Evolutionary conservation across 228 moss, liverwort and hornwort genomes (phyloP).

Genomic region (Sphagnum fallax): DNA sequence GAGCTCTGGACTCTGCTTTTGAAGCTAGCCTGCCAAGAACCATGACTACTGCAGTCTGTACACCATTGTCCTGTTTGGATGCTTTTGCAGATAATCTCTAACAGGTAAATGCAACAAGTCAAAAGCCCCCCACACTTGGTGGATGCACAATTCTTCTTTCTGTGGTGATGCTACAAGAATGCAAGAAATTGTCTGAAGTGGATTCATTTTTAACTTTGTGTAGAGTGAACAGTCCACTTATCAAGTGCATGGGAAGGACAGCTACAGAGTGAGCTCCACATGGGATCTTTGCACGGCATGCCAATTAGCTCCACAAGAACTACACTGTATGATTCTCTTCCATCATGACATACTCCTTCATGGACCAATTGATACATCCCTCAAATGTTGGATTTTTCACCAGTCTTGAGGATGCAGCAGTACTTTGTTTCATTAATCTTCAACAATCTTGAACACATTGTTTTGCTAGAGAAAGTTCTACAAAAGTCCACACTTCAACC

Average conservation of each 20-base stretch:
- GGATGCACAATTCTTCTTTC: not conserved
- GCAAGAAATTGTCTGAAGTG: no score
- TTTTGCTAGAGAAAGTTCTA: no score
- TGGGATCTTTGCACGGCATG: no score
- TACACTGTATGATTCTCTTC: no score
- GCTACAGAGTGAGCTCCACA: conserved; percentile 48
- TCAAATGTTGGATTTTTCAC: no score
- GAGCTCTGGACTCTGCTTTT: not conserved
- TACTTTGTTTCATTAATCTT: no score
- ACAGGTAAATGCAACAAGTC: conserved; percentile 11
- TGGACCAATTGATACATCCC: no score
- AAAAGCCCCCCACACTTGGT: not conserved
- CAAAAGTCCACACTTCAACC: no score
- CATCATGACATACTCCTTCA: no score
- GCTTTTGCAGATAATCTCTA: conserved; percentile 17
- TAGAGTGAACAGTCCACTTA: conserved; percentile 8
- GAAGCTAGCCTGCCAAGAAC: conserved; percentile 6
- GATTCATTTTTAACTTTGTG: not conserved
- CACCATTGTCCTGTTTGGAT: conserved; percentile 18
- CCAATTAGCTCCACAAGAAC: no score
- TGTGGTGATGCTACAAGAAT: not conserved
- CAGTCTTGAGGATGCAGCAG: no score
- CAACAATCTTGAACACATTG: no score
- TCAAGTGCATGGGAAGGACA: conserved; percentile 51
- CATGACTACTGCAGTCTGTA: conserved; percentile 4